Percentiles rank a stretch among this genome's conserved stretches.
phyloP scores from a whole-genome alignment of 371 early-diverging fungal species.

The Apophysomyces sp. region DNA sequence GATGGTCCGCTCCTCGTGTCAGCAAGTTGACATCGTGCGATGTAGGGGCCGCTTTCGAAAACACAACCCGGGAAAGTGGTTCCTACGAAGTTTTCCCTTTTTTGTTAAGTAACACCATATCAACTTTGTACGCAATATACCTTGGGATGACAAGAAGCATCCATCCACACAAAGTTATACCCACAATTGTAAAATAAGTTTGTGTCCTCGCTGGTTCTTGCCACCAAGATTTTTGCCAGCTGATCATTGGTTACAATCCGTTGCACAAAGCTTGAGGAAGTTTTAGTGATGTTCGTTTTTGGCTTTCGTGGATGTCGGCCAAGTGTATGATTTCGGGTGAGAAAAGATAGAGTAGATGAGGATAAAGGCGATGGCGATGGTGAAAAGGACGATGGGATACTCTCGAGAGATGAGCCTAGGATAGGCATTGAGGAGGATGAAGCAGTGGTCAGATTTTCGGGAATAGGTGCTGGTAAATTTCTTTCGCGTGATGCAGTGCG shows the following conservation, averaged over 20 bases:
- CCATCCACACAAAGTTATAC: conserved; percentile 76
- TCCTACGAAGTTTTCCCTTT: conserved; percentile 48
- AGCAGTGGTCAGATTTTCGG: conserved; percentile 11
- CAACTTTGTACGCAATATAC: conserved; percentile 20
- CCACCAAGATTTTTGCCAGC: conserved; percentile 74
- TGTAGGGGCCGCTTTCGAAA: conserved; percentile 79
- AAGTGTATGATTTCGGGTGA: conserved; percentile 25
- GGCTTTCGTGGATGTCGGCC: conserved; percentile 35
- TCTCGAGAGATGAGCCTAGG: conserved; percentile 20
- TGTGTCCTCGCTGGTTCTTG: conserved; percentile 66
- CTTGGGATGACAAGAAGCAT: conserved; percentile 65
- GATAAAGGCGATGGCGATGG: conserved; percentile 1
- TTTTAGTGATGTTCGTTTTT: conserved; percentile 61
- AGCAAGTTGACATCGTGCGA: conserved; percentile 87
- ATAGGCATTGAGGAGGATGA: conserved; percentile 9
- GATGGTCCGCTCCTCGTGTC: conserved; percentile 68
- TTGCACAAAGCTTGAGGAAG: conserved; percentile 77
- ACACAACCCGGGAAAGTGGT: conserved; percentile 77
- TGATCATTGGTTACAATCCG: conserved; percentile 81
- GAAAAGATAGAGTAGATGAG: conserved; percentile 31
- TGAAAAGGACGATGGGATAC: conserved; percentile 8
- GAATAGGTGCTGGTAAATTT: conserved; percentile 12
- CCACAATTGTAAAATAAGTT: conserved; percentile 88
- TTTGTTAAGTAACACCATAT: not conserved
- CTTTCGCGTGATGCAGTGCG: conserved; percentile 5